Base-by-base conservation (phyloP, 2,329 filamentous ascomycete species). In the Penicillium vulpinum region DNA sequence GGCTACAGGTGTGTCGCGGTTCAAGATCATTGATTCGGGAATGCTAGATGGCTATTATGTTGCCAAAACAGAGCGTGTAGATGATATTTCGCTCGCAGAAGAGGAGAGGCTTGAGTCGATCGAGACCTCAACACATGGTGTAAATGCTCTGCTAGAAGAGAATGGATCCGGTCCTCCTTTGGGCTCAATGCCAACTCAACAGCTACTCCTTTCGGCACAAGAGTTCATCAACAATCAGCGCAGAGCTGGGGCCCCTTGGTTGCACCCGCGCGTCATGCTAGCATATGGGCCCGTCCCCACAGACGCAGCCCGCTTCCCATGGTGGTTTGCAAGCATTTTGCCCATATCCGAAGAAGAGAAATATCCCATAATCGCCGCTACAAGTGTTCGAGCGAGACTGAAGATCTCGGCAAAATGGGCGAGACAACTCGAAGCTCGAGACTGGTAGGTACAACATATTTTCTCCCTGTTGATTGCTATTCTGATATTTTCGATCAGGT, bases 331-430 rank as follows among this genome's bases (percentile, higher is more conserved):
- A 10, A 90, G 86, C 67, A 86, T 94, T 21, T 75, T 96, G 13
- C 91, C 91, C 0, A 86, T 94, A 36, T 82, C 84, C 15, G 89
- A 94, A 26, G 78, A 85, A 28, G 88, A 94, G 66, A 95, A 93
- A 70, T 95, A 96, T 64, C 80, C 83, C 13, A 77, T 97, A 21
- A 76, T 97, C 15, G 80, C 81, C 13, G 89, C 88, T 5, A 87
- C 81, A 3, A 93, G 89, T 63, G 91, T 96, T 5, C 81, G 92
- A 58, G 86, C 92, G 67, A 81, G 92, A 55, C 75, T 96, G 54
- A 95, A 96, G 77, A 88, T 96, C 48, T 91, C 90, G 59, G 90
- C 88, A 49, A 77, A 77, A 39, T 96, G 92, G 92, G 88, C 93
- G 59, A 77, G 84, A 56, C 83, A 88, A 68, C 87, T 91, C 75